Evolutionary conservation across 352 stramenopile species (phyloP), one percentile per base, ranked within the genome.

Genomic region (Aphanomyces invadans): DNA sequence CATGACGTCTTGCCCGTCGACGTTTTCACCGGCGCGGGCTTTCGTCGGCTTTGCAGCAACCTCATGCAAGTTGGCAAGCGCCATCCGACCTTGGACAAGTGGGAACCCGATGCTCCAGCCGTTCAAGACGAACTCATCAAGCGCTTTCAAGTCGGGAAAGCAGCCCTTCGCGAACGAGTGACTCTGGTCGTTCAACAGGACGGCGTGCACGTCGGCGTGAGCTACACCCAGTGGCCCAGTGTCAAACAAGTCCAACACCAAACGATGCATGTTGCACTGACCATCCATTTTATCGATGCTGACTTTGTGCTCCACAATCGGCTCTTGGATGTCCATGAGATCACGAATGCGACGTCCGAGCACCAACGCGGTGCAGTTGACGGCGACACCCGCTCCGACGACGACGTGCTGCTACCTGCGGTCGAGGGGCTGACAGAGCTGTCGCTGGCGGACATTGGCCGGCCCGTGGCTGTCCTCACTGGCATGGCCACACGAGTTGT

Each of bases 251-350:
- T 12, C 42, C 4, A 5, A 1, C 4, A 19, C 25, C 19, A 31
- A 11, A 19, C 21, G 5, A 5, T 49, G 3, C n/a, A n/a, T 5
- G 12, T 67, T 7, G 23, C 48, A 0, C 15, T 67, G 10, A 19
- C 28, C n/a, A 44, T 60, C 3, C 60, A 67, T n/a, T 67, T 51
- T 25, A 57, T 67, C 23, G 60, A 67, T 23, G 45, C 42, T 11
- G 60, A 67, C 26, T 67, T 67, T 45, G 46, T 15, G 2, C n/a
- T 67, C 0, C 60, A 67, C 26, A 4, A 67, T 26, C 60, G 60
- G 3, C 28, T 67, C 33, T 36, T 67, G 49, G 49, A 67, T 2
- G 32, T 60, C 1, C 36, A 55, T 26, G 46, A 31, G n/a, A n/a
- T 23, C n/a, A 10, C 46, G 21, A 11, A 25, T 11, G 19, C 25